A percentile compares a stretch with the other conserved stretches of the same genome.
phyloP scores from a whole-genome alignment of 169 alveolate genomes.

The Cryptosporidium baileyi region DNA sequence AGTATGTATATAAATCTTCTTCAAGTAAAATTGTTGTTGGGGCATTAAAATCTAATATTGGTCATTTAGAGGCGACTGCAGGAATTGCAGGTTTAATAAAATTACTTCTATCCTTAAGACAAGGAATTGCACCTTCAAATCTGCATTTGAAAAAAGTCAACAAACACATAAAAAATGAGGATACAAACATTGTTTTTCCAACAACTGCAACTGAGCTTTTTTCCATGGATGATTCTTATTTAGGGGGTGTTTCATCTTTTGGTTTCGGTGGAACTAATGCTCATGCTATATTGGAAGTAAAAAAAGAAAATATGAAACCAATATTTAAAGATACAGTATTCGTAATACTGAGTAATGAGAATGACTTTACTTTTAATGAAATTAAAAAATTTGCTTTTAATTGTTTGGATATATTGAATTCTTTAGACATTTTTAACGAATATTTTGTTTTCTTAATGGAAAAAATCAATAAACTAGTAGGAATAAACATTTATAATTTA shows the following conservation, averaged over 20 bases:
- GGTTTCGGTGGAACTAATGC: slow-evolving; percentile 77
- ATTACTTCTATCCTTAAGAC: slow-evolving; percentile 72
- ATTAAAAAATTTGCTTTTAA: neutral
- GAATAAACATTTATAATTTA: neutral
- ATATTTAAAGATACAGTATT: neutral
- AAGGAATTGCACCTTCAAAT: slow-evolving; percentile 74
- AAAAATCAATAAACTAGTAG: neutral
- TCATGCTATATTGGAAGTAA: slow-evolving; percentile 73
- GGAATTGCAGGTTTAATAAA: slow-evolving; percentile 77
- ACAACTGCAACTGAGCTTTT: neutral
- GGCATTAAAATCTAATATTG: slow-evolving; percentile 78
- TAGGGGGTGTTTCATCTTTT: slow-evolving; percentile 73
- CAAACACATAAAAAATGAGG: slow-evolving; percentile 72
- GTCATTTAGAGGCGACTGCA: slow-evolving; percentile 79
- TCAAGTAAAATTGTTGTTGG: slow-evolving; percentile 71
- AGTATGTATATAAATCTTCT: neutral
- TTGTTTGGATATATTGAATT: neutral
- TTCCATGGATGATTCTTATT: neutral
- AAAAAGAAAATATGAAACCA: neutral
- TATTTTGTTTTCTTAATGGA: neutral
- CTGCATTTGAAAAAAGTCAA: slow-evolving; percentile 74
- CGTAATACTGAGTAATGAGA: slow-evolving; percentile 6
- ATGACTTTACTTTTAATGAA: neutral
- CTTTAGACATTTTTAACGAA: neutral
- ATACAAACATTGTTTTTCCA: slow-evolving; percentile 38